phyloP scores from a whole-genome alignment of 345 rosid species.

The Psidium friedrichsthalianum region DNA sequence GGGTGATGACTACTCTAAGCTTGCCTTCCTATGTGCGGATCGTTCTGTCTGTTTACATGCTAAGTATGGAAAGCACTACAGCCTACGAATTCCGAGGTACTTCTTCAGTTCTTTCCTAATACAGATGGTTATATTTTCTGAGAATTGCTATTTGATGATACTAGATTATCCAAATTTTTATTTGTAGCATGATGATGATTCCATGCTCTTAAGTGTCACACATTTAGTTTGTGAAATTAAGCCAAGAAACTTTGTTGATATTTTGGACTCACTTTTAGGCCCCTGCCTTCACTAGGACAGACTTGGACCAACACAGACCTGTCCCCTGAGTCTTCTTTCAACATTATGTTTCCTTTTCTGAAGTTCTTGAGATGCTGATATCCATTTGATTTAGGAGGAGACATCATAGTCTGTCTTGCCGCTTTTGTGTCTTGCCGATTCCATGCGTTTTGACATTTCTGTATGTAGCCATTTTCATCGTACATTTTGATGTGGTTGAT shows the following conservation, averaged over 20 bases:
- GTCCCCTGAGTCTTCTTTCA: background rate
- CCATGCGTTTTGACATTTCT: background rate
- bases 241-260: background rate
- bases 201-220: background rate
- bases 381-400: background rate
- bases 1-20: slow-evolving; percentile 83
- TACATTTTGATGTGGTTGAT: background rate
- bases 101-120: background rate
- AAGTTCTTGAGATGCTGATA: background rate
- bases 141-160: background rate
- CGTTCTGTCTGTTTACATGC: slow-evolving; percentile 84
- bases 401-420: background rate
- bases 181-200: background rate
- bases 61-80: slow-evolving; percentile 81
- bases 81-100: slow-evolving; percentile 81
- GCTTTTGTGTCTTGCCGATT: background rate
- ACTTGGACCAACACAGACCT: background rate
- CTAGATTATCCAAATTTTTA: background rate
- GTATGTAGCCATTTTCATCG: background rate
- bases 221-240: background rate
- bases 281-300: background rate
- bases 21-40: slow-evolving; percentile 87
- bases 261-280: background rate
- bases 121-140: background rate
- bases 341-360: background rate